phyloP scores from a whole-genome alignment of 169 alveolate genomes.

The Blepharisma undulans region DNA sequence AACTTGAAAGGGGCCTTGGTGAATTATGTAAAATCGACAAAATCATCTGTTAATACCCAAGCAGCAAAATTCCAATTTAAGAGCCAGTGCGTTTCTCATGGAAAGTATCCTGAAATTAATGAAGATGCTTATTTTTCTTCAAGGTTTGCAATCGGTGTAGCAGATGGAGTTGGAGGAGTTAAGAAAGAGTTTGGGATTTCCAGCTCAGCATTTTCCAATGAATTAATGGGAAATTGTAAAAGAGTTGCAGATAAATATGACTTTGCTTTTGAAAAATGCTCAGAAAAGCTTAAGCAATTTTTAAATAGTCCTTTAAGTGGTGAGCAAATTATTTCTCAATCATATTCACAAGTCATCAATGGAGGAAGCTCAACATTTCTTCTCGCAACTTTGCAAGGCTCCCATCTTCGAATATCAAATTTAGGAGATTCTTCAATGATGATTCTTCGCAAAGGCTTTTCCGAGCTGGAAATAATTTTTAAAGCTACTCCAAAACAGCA shows the following conservation, averaged over 20 bases:
- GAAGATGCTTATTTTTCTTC: constrained; percentile 32
- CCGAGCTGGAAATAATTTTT: background rate
- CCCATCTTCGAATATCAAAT: background rate
- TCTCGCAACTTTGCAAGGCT: background rate
- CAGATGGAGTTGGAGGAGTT: constrained; percentile 29
- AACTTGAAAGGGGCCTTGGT: background rate
- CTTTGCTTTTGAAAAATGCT: too few species aligned
- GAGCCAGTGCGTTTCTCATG: background rate
- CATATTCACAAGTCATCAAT: background rate
- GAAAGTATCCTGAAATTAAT: background rate
- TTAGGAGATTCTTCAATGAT: background rate
- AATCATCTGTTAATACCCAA: background rate
- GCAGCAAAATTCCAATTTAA: background rate
- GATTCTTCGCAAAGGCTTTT: background rate
- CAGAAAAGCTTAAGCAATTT: too few species aligned
- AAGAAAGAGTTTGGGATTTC: background rate
- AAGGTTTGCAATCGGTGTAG: background rate
- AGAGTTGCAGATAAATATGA: too few species aligned
- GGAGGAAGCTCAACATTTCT: background rate
- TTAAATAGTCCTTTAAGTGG: too few species aligned
- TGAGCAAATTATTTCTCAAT: background rate
- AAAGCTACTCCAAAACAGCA: background rate
- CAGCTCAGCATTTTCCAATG: background rate
- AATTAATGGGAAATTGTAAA: background rate
- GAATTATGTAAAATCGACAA: background rate